Evolutionary conservation across 2,329 filamentous ascomycete species (phyloP), one percentile per base, ranked within the genome.

Genomic region (Beauveria sp.): DNA sequence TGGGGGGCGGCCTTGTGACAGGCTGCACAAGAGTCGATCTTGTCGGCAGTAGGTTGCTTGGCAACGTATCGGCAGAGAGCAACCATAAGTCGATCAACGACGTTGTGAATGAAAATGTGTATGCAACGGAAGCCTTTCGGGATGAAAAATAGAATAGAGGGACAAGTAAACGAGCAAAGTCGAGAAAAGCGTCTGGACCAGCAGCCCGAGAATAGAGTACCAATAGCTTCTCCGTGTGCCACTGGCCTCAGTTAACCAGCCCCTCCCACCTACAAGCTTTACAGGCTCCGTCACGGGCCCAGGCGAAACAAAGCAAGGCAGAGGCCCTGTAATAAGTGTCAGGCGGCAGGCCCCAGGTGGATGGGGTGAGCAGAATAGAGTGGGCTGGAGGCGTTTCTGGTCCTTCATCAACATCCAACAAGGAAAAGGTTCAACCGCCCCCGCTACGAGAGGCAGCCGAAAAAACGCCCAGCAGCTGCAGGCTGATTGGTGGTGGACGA

Each of bases 381-480:
- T 48, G 58, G 49, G 40, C 40, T 52, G 34, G 38, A 45, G 48
- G 49, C 24, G 20, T 34, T 24, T 46, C 24, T 34, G 38, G 20
- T 45, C 20, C 26, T 20, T 24, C 40, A 46, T 49, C 42, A 42
- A 28, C 42, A n/a, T 26, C 12, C 50, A 48, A 48, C 20, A 28
- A 49, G 59, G 50, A 38, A 49, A 40, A 42, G 42, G 38, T 55
- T 54, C 43, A 54, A 54, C 42, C 34, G 42, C 20, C 58, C 42
- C 50, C 57, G 48, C 57, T 26, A 50, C 40, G 12, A 60, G 57
- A 60, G 57, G 57, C 49, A 60, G 38, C 56, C 57, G 5, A 49
- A 46, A 60, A 59, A 60, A 60, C 57, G 57, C 57, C 57, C 20
- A 53, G 40, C 48, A 46, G 24, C 57, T 60, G 57, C 57, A 60